Evolutionary conservation across 148 eudicot species (phyloP).

Genomic region (Camellia lanceoleosa): DNA sequence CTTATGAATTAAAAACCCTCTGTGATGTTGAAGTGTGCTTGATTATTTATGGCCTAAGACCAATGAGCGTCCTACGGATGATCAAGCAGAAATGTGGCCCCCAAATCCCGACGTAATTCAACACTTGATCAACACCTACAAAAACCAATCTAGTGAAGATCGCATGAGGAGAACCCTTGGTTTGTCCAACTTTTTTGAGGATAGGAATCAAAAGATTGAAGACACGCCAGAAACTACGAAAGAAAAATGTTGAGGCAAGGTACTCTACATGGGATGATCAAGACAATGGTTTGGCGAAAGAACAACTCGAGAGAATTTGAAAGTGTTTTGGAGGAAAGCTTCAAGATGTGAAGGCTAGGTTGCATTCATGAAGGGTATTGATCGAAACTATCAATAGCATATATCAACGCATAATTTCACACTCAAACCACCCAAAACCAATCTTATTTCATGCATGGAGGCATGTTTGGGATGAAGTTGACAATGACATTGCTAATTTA

Average conservation of each 20-base stretch:
- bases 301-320: background rate
- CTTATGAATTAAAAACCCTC: constrained; percentile 11
- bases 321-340: background rate
- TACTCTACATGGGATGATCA: constrained; percentile 6
- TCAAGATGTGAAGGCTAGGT: background rate
- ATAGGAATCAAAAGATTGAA: background rate
- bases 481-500: too few species aligned
- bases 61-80: background rate
- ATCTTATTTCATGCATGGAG: background rate
- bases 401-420: background rate
- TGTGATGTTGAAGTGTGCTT: constrained; percentile 10
- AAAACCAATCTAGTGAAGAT: constrained; percentile 4
- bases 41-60: constrained; percentile 7
- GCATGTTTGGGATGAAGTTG: background rate
- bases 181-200: constrained; percentile 7
- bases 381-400: background rate
- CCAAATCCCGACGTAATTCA: background rate
- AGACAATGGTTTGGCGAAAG: background rate
- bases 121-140: constrained; percentile 9
- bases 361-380: background rate
- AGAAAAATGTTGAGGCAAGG: constrained; percentile 10
- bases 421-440: background rate
- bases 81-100: constrained; percentile 1
- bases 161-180: background rate
- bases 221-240: background rate